Base-by-base conservation (phyloP, 345 rosid species). In the Acer yangbiense region DNA sequence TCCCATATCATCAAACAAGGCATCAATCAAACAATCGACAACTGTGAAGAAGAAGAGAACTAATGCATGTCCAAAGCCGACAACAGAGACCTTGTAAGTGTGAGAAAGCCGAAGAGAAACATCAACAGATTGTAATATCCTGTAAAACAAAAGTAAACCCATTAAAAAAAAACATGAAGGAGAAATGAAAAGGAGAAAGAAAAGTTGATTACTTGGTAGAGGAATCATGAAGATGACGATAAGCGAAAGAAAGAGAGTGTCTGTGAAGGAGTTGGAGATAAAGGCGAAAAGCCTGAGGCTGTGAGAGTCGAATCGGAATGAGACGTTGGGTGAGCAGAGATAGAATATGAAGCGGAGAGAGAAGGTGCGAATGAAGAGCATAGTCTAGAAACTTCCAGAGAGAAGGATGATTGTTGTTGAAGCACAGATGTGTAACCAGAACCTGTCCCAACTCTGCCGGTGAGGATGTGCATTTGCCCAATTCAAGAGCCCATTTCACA, bases 371-470 rank as follows among this genome's bases (percentile, higher is more conserved):
- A 46, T 87, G 79, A 29, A 90, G 71, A 7, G 89, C 84, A 35
- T 81, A 83, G 11, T 88, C 84, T 6, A 90, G 79, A 50, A 88
- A 82, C 77, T 88, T 90, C 94, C 94, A 90, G 44, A 87, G 80
- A 0, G 84, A 78, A 13, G 92, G 87, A 18, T 82, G 81, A 71
- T 81, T 82, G 80, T 83, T 76, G 73, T 84, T 62, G 83, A 87
- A 85, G 79, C 92, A 89, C 64, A 88, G 86, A 61, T 68, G 75
- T 9, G 86, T 78, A n/a, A 85, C 90, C 27, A 90, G 55, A 11
- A 83, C 58, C 54, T 84, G 75, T 44, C 83, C 91, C 35, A 88
- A 75, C 50, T 88, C 93, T 10, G 88, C 72, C 52, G 82, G 72
- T 0, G 91, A 87, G 3, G 6, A 78, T 80, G n/a, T n/a, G 71